Evolutionary conservation across 2,329 filamentous ascomycete species (phyloP).

Genomic region (Blastomyces emzantsi): DNA sequence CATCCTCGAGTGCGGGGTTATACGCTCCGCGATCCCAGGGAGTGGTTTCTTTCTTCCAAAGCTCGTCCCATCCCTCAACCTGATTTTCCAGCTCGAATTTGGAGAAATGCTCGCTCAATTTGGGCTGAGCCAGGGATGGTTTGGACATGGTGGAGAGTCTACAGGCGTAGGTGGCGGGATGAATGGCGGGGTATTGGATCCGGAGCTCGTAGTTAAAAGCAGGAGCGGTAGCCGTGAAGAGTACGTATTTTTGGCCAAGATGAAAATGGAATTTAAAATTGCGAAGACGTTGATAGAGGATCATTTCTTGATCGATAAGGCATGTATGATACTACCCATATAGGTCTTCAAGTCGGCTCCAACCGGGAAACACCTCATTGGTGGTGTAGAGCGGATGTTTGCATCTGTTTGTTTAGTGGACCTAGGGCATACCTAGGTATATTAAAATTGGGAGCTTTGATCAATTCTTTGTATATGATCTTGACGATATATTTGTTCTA

Average conservation of each 20-base stretch:
- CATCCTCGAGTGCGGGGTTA: conserved; percentile 51
- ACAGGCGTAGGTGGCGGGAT: neutral
- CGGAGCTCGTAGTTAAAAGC: neutral
- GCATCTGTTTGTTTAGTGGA: neutral
- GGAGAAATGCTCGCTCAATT: conserved; percentile 32
- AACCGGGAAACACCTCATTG: neutral
- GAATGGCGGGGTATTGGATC: neutral
- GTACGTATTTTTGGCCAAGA: neutral
- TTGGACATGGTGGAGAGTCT: conserved; percentile 6
- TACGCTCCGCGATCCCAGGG: conserved; percentile 53
- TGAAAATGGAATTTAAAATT: neutral
- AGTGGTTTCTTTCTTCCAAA: conserved; percentile 48
- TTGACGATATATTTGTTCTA: too few relatives aligned
- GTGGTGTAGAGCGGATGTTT: neutral
- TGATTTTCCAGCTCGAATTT: conserved; percentile 35
- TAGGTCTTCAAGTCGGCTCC: neutral
- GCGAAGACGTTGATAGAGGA: neutral
- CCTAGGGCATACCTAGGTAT: neutral
- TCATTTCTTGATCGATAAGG: neutral
- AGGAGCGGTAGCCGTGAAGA: neutral
- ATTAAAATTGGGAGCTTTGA: too few relatives aligned
- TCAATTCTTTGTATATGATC: too few relatives aligned
- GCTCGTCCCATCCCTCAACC: conserved; percentile 43
- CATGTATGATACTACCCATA: neutral
- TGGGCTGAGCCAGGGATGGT: conserved; percentile 7